Percentiles rank a stretch among this genome's conserved stretches.
Evolutionary conservation across 108 stramenopile genomes (phyloP).

Genomic region (Skeletonema potamos): DNA sequence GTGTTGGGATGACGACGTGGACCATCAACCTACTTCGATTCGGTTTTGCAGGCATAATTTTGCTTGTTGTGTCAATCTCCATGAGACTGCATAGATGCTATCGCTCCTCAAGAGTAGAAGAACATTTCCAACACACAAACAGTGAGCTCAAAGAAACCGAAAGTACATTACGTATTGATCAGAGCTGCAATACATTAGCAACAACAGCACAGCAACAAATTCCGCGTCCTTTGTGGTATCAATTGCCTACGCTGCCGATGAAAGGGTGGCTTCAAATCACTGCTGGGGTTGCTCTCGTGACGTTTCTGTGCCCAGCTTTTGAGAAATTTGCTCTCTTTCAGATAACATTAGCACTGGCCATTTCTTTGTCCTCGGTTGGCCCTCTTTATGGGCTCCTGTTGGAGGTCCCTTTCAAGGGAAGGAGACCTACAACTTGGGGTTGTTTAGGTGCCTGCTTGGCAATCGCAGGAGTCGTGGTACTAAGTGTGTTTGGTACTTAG

Average conservation of each 20-base stretch:
- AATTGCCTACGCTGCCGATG: slow-evolving; percentile 49
- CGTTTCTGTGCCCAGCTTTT: slow-evolving; percentile 77
- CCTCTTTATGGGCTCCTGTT: slow-evolving; percentile 79
- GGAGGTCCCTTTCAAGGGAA: slow-evolving; percentile 48
- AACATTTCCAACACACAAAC: background rate
- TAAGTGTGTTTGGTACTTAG: slow-evolving; percentile 51
- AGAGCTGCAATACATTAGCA: background rate
- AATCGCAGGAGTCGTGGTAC: slow-evolving; percentile 61
- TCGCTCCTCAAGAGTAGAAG: background rate
- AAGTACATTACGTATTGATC: slow-evolving; percentile 9
- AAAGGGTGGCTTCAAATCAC: slow-evolving; percentile 57
- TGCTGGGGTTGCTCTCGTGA: slow-evolving; percentile 75
- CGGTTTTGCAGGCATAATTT: slow-evolving; percentile 77
- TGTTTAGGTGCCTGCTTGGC: slow-evolving; percentile 56
- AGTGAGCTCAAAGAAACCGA: slow-evolving; percentile 3
- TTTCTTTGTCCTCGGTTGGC: slow-evolving; percentile 74
- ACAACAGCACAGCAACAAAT: background rate
- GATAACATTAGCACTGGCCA: slow-evolving; percentile 68
- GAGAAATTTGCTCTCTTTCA: slow-evolving; percentile 86
- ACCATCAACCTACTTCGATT: slow-evolving; percentile 87
- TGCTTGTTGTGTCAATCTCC: slow-evolving; percentile 44
- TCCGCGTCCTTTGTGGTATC: slow-evolving; percentile 48
- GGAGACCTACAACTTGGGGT: slow-evolving; percentile 44
- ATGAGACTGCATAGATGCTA: slow-evolving; percentile 27
- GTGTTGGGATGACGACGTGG: slow-evolving; percentile 72